Base-by-base conservation (phyloP, 225 moss, liverwort and hornwort species). In the Pleurozium schreberi region DNA sequence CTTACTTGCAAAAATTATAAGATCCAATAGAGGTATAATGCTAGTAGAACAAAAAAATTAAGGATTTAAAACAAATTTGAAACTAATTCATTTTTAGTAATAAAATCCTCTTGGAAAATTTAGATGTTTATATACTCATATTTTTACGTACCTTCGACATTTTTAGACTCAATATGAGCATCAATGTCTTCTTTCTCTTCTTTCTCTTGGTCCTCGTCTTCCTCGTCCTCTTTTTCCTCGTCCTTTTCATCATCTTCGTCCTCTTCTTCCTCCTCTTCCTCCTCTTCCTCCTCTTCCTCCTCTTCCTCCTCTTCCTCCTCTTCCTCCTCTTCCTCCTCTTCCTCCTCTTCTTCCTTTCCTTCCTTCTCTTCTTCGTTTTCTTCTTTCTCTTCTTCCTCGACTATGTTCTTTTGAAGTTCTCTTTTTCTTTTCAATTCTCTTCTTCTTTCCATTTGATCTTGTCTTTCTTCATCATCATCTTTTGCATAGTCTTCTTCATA, bases 221-320 rank as follows among this genome's bases (percentile, higher is more conserved):
- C 33, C 10, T 78, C 33, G 0, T 27, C 43, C 0, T 82, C 47
- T 1, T 8, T 7, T 0, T 25, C 18, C 2, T 50, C 67, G 3
- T 11, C 47, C 1, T 73, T 47, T 1, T 36, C 22, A 0, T 57
- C 53, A 3, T 28, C 18, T 1, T 69, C 26, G 0, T 52, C 68
- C 12, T 49, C 47, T 8, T 22, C 12, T 4, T 30, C 25, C 9
- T n/a, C 23, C 20, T 49, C 33, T 16, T 22, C 63, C 3, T 85
- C 55, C 0, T 42, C 14, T 1, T 68, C n/a, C 7, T 68, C n/a
- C 0, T 68, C 22, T 0, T 38, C 11, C 0, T 67, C 67, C 3
- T 67, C 11, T 2, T 73, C 28, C 1, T 69, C 7, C 1, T 40
- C 14, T 3, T 47, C 45, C 3, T 45, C 10, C 2, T 45, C 16